These are phyloP conservation scores for Globisporangium nodosum DNA, from an alignment of 352 stramenopile genomes.

Conservation along the genomic window DNA sequence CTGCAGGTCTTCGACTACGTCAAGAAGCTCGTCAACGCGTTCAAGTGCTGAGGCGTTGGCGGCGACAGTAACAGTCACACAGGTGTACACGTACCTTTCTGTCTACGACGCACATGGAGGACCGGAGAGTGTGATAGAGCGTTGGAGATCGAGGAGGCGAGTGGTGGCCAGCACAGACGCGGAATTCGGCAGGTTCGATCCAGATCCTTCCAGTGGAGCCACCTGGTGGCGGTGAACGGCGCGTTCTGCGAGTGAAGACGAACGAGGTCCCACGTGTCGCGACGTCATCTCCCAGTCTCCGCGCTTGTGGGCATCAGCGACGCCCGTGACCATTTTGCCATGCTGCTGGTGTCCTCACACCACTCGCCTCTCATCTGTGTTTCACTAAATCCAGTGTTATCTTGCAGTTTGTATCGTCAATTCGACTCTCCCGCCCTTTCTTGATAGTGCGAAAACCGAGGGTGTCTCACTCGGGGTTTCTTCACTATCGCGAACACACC, in stretches of 20 bases:
- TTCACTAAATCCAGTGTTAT: background rate
- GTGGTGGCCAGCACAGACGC: background rate
- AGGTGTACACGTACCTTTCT: too few species aligned
- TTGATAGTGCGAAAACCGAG: background rate
- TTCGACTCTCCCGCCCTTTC: background rate
- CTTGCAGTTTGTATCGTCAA: background rate
- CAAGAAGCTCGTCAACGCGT: conserved; percentile 27
- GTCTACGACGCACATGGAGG: too few species aligned
- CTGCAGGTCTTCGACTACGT: conserved; percentile 52
- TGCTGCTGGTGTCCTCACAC: background rate
- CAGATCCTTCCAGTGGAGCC: background rate
- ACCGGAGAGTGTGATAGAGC: too few species aligned
- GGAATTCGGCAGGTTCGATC: background rate
- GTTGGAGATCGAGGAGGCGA: too few species aligned
- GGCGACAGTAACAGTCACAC: too few species aligned
- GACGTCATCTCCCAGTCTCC: too few species aligned
- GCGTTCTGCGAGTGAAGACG: too few species aligned
- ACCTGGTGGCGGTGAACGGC: background rate
- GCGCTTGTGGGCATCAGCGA: too few species aligned
- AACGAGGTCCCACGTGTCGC: too few species aligned
- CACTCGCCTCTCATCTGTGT: too few species aligned
- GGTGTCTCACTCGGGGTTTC: background rate
- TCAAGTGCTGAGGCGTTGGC: conserved; percentile 14
- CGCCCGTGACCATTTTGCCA: background rate
- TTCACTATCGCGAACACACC: background rate